A percentile compares a stretch with the other conserved stretches of the same genome.
These are phyloP conservation scores for Xerocomus spinulosus DNA, from an alignment of 768 basidiomycete genomes.

Conservation along the genomic window DNA sequence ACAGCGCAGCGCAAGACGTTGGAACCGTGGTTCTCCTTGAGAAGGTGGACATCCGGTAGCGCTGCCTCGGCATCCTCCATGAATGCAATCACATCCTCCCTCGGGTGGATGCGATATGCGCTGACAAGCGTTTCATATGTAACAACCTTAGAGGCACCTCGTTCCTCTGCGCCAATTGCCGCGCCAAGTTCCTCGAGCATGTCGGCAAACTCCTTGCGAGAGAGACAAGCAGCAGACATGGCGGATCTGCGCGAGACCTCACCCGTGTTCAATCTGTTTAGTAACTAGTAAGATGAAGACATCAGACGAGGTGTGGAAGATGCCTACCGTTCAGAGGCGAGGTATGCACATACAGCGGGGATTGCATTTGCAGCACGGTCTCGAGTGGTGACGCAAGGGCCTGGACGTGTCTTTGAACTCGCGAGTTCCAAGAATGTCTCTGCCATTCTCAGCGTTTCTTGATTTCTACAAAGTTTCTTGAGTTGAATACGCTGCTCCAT, in stretches of 20 bases:
- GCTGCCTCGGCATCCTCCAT: slow-evolving; percentile 33
- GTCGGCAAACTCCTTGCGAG: slow-evolving; percentile 16
- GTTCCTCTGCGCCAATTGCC: slow-evolving; percentile 10
- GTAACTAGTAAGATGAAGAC: background rate
- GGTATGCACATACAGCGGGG: slow-evolving; percentile 28
- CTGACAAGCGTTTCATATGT: slow-evolving; percentile 33
- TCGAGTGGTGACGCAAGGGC: slow-evolving; percentile 27
- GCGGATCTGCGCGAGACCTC: slow-evolving; percentile 30
- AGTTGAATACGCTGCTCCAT: slow-evolving; percentile 22
- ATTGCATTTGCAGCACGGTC: slow-evolving; percentile 18
- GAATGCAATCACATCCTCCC: slow-evolving; percentile 25
- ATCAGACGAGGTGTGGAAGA: background rate
- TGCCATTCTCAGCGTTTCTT: slow-evolving; percentile 24
- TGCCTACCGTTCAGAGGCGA: slow-evolving; percentile 31
- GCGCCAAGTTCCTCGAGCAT: slow-evolving; percentile 20
- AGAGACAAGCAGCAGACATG: slow-evolving; percentile 21
- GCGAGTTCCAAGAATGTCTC: slow-evolving; percentile 21
- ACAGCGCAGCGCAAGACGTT: slow-evolving; percentile 34
- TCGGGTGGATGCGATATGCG: slow-evolving; percentile 18
- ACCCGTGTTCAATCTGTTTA: slow-evolving; percentile 20
- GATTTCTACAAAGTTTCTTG: slow-evolving; percentile 15
- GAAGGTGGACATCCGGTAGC: slow-evolving; percentile 8
- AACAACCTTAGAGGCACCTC: background rate
- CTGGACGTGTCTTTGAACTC: slow-evolving; percentile 22
- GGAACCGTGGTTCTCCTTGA: slow-evolving; percentile 19